phyloP scores from a whole-genome alignment of 2,329 filamentous ascomycete species.

The Sarocladium kiliense region DNA sequence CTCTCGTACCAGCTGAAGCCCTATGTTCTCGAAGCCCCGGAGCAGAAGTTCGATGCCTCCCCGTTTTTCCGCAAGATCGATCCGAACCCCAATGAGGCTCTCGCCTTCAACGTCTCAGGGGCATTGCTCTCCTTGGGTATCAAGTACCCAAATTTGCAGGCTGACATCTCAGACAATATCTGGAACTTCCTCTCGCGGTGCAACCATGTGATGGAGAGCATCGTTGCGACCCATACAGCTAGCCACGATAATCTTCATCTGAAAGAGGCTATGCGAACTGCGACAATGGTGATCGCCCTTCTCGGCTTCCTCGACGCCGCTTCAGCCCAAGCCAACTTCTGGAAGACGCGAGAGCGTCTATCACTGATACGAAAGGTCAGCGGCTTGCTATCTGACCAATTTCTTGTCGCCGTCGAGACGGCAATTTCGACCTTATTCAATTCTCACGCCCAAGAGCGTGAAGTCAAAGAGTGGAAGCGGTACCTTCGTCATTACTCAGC shows the following conservation, averaged over 20 bases:
- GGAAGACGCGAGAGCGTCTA: conserved; percentile 69
- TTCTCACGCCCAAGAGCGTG: conserved; percentile 58
- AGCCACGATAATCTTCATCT: conserved; percentile 47
- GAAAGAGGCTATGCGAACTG: conserved; percentile 62
- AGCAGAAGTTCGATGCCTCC: conserved; percentile 72
- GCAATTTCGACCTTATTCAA: conserved; percentile 88
- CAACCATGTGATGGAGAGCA: conserved; percentile 50
- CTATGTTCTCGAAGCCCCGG: conserved; percentile 81
- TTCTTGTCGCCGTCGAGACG: conserved; percentile 81
- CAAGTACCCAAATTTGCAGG: conserved; percentile 64
- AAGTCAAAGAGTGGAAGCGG: conserved; percentile 80
- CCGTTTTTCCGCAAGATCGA: conserved; percentile 79
- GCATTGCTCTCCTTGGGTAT: conserved; percentile 78
- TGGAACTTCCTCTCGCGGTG: conserved; percentile 70
- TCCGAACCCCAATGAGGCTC: conserved; percentile 81
- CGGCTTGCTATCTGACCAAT: conserved; percentile 73
- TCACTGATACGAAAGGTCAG: conserved; percentile 67
- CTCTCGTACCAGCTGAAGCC: conserved; percentile 74
- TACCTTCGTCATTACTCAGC: conserved; percentile 79
- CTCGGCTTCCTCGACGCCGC: conserved; percentile 84
- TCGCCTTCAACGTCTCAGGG: conserved; percentile 72
- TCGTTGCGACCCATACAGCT: not conserved
- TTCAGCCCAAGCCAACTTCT: conserved; percentile 73
- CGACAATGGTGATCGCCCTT: conserved; percentile 78
- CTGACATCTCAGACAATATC: conserved; percentile 61